Percentiles rank a stretch among this genome's conserved stretches.
These are phyloP conservation scores for Penicillium sp. DNA, from an alignment of 2,329 filamentous ascomycete species.

Conservation along the genomic window DNA sequence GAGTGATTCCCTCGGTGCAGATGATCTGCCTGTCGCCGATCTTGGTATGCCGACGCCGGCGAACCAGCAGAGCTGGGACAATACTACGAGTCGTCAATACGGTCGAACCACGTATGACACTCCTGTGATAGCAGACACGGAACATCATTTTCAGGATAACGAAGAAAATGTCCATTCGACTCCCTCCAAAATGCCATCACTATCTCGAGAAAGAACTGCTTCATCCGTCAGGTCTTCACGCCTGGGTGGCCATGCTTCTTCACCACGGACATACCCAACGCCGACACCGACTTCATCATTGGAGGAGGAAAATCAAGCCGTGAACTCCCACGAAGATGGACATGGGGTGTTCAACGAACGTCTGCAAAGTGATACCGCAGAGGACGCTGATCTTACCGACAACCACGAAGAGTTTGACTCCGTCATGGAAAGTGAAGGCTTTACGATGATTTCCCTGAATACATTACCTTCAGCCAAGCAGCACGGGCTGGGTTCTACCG, in stretches of 20 bases:
- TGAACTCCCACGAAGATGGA: constrained; percentile 4
- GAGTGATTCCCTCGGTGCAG: constrained; percentile 20
- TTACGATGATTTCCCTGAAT: constrained; percentile 53
- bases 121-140: constrained; percentile 26
- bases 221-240: constrained; percentile 32
- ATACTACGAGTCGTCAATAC: constrained; percentile 15
- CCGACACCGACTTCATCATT: constrained; percentile 38
- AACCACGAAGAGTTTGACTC: constrained; percentile 48
- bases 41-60: constrained; percentile 18
- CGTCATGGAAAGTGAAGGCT: constrained; percentile 53
- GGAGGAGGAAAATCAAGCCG: constrained; percentile 31
- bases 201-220: constrained; percentile 21
- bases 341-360: constrained; percentile 11
- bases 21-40: constrained; percentile 21
- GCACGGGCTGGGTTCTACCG: constrained; percentile 34
- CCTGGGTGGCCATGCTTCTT: constrained; percentile 31
- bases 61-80: constrained; percentile 6
- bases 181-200: constrained; percentile 34
- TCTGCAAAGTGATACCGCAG: constrained; percentile 19
- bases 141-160: constrained; percentile 24
- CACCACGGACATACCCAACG: constrained; percentile 36
- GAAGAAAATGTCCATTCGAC: constrained; percentile 30
- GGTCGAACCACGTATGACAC: constrained; percentile 28
- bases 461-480: constrained; percentile 48
- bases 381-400: constrained; percentile 27